Evolutionary conservation across 2,329 filamentous ascomycete genomes (phyloP), one percentile per base, ranked within the genome.

Genomic region (Fusarium anguioides): DNA sequence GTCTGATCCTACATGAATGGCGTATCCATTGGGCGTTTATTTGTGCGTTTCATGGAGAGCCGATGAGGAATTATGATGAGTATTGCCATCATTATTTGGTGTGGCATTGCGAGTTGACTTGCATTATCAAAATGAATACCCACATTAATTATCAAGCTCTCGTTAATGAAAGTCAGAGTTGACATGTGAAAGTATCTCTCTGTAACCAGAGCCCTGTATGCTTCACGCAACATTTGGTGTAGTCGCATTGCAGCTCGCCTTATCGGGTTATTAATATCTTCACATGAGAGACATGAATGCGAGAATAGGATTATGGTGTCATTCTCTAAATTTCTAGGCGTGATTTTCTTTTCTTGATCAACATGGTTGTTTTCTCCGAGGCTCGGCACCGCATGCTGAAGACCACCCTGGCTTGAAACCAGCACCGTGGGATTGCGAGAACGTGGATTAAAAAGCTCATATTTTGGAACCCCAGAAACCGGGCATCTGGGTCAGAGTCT

Each of bases 401-500:
- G 44, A 53, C 47, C 52, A 48, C 23, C 42, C 49, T 63, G 56
- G 42, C 51, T 51, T 56, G 53, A 52, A 67, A 18, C 59, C 49
- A 50, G 46, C 21, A 48, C 51, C 47, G 60, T 51, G 56, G 60
- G 42, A 70, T 68, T 64, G 57, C 58, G 58, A 57, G 50, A 44
- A 42, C 29, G 40, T 37, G 27, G 31, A 20, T 33, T 24, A 33
- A 48, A 53, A 49, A 55, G 41, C 44, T 55, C 54, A 59, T 37
- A 33, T 35, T 41, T 53, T 24, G 31, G 65, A 45, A 23, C 61
- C 66, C 51, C 51, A 66, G 55, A 57, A 60, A 60, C 62, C 62
- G 55, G 54, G 61, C 49, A 68, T 66, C 65, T 71, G 69, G 60
- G 52, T 69, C 61, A 50, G 29, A 35, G 33, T 53, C 41, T 33